Conservation (phyloP, 2,329 filamentous ascomycete genomes). For the Allantophomopsis cytisporea region DNA sequence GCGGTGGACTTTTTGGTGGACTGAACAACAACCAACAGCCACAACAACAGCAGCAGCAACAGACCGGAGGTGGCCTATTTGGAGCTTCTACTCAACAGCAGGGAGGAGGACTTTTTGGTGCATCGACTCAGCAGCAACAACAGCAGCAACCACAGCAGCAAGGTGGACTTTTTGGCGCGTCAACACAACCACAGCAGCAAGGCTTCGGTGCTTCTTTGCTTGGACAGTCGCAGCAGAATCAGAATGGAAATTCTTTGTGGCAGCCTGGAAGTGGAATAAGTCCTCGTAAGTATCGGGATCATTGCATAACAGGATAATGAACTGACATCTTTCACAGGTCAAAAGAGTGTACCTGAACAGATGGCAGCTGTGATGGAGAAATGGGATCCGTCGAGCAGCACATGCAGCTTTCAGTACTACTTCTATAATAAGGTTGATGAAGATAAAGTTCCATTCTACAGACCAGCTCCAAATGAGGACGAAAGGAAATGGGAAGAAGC, state of each 20-base stretch:
- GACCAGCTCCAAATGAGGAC: slow-evolving; percentile 56
- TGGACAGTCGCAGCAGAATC: slow-evolving; percentile 5
- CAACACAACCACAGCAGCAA: slow-evolving; percentile 20
- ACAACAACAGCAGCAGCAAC: slow-evolving; percentile 17
- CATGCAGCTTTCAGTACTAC: slow-evolving; percentile 68
- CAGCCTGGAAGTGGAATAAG: slow-evolving; percentile 12
- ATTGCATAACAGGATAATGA: neutral
- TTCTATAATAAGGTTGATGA: slow-evolving; percentile 79
- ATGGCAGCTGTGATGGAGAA: slow-evolving; percentile 57
- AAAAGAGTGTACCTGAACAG: slow-evolving; percentile 64
- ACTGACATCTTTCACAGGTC: slow-evolving; percentile 27
- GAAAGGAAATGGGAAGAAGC: slow-evolving; percentile 75
- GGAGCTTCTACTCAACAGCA: slow-evolving; percentile 17
- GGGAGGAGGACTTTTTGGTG: slow-evolving; percentile 7
- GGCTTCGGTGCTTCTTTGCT: slow-evolving; percentile 5
- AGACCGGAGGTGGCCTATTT: slow-evolving; percentile 12
- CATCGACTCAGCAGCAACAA: slow-evolving; percentile 4
- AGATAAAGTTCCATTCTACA: slow-evolving; percentile 62
- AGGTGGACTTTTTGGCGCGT: slow-evolving; percentile 14
- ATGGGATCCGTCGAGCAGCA: slow-evolving; percentile 56
- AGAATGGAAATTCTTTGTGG: slow-evolving; percentile 12
- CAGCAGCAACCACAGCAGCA: slow-evolving; percentile 5
- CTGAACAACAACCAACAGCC: slow-evolving; percentile 15
- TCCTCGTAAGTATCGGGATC: slow-evolving; percentile 11
- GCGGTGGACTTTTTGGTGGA: slow-evolving; percentile 15